These are phyloP conservation scores for Bruguiera sexangula DNA, from an alignment of 345 rosid genomes.

Conservation along the genomic window DNA sequence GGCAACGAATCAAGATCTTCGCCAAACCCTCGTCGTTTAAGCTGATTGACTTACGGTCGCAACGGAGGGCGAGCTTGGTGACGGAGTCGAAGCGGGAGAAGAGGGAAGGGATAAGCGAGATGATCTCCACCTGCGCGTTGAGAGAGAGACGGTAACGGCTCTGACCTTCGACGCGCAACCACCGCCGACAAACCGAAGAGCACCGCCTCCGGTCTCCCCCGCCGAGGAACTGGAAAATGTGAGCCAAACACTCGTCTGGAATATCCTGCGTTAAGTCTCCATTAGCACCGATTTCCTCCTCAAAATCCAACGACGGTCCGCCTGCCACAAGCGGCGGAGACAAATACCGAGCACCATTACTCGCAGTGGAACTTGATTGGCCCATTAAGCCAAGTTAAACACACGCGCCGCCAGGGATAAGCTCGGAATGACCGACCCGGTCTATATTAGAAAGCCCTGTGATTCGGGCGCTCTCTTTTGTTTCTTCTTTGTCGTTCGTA, in stretches of 20 bases:
- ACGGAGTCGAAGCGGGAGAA: slow-evolving; percentile 73
- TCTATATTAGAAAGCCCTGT: too few relatives aligned
- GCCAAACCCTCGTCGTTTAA: slow-evolving; percentile 59
- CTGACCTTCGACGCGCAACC: slow-evolving; percentile 73
- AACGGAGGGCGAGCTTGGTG: slow-evolving; percentile 65
- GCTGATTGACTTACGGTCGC: slow-evolving; percentile 62
- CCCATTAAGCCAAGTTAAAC: slow-evolving; percentile 36
- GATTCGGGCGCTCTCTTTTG: too few relatives aligned
- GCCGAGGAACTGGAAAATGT: slow-evolving; percentile 67
- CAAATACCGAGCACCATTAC: slow-evolving; percentile 18
- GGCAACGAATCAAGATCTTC: slow-evolving; percentile 57
- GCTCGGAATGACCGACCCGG: too few relatives aligned
- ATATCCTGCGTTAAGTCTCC: slow-evolving; percentile 17
- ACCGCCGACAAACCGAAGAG: slow-evolving; percentile 72
- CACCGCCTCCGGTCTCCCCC: slow-evolving; percentile 61
- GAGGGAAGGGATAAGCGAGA: slow-evolving; percentile 34
- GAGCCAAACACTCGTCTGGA: slow-evolving; percentile 75
- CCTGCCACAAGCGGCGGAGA: slow-evolving; percentile 18
- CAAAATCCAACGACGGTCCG: slow-evolving; percentile 5
- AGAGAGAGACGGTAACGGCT: slow-evolving; percentile 72
- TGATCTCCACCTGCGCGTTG: slow-evolving; percentile 54
- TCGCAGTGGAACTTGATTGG: slow-evolving; percentile 46
- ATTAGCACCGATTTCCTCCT: neutral
- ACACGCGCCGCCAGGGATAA: slow-evolving; percentile 19
- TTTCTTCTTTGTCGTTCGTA: too few relatives aligned